Conservation (phyloP, 768 basidiomycete species). For the Tulasnella sp. region DNA sequence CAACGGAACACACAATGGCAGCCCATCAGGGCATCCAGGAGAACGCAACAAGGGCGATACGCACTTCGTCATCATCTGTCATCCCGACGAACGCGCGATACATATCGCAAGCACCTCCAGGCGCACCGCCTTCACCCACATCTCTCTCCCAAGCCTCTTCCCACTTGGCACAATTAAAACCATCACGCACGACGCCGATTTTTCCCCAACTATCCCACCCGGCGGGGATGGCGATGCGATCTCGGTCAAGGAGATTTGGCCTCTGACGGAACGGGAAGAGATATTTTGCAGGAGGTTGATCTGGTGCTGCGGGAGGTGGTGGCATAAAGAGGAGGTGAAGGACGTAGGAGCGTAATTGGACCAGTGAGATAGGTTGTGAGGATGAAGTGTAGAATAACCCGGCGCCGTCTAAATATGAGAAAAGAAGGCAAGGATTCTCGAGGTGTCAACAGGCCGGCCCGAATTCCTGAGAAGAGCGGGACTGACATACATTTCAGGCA, state of each 20-base stretch:
- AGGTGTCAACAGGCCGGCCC: not conserved
- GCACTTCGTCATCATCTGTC: conserved; percentile 58
- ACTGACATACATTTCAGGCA: conserved; percentile 74
- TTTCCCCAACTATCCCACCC: conserved; percentile 99
- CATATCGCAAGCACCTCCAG: conserved; percentile 50
- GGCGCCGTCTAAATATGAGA: conserved; percentile 60
- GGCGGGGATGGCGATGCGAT: conserved; percentile 80
- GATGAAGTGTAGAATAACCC: conserved; percentile 78
- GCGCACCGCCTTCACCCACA: conserved; percentile 33
- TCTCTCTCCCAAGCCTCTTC: conserved; percentile 73
- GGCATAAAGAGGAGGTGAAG: conserved; percentile 71
- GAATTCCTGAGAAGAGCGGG: not conserved
- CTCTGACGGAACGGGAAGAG: conserved; percentile 79
- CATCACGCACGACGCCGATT: conserved; percentile 78
- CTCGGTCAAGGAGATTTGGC: conserved; percentile 87
- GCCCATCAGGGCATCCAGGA: conserved; percentile 1
- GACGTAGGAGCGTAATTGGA: conserved; percentile 68
- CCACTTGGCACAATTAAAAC: conserved; percentile 75
- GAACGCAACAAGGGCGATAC: conserved; percentile 20
- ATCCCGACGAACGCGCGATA: conserved; percentile 61
- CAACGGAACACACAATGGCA: not conserved
- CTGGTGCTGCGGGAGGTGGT: conserved; percentile 43
- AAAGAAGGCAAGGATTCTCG: too few species aligned
- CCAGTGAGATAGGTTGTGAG: conserved; percentile 59
- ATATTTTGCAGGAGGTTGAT: conserved; percentile 47